phyloP scores from a whole-genome alignment of 192 early-diverging fungal genomes.

The Nowakowskiella sp. region DNA sequence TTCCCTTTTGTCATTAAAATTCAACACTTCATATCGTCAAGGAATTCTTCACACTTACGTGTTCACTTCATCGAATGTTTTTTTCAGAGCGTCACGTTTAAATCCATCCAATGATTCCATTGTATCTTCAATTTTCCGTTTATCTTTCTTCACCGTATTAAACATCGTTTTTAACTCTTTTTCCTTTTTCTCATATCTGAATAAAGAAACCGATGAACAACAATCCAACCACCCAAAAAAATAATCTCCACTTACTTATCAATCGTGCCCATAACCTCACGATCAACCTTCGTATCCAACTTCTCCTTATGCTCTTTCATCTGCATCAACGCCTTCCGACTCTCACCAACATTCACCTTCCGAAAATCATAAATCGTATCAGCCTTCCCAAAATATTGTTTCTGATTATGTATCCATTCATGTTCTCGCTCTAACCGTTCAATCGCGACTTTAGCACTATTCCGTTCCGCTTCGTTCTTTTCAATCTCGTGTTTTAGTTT shows the following conservation, averaged over 20 bases:
- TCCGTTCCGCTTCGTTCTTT: conserved; percentile 53
- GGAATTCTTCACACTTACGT: conserved; percentile 31
- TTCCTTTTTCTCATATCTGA: conserved; percentile 86
- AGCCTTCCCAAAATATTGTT: conserved; percentile 70
- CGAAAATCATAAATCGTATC: conserved; percentile 80
- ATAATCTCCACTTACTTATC: conserved; percentile 56
- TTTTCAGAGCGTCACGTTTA: conserved; percentile 80
- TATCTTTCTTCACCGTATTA: conserved; percentile 81
- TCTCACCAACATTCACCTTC: conserved; percentile 63
- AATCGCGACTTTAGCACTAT: too few relatives aligned
- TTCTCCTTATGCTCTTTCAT: conserved; percentile 68
- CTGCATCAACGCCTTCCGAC: conserved; percentile 64
- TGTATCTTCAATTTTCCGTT: conserved; percentile 92
- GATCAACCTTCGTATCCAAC: conserved; percentile 81
- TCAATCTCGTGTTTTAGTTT: conserved; percentile 73
- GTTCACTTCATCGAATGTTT: conserved; percentile 89
- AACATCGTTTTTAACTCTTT: conserved; percentile 74
- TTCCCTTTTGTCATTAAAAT: conserved; percentile 50
- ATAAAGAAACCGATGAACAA: conserved; percentile 4
- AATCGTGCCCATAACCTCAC: conserved; percentile 90
- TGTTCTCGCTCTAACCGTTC: conserved; percentile 15
- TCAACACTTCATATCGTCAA: conserved; percentile 3
- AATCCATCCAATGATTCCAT: conserved; percentile 80
- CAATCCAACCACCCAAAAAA: conserved; percentile 1
- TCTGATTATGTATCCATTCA: conserved; percentile 6